Evolutionary conservation across 805 yeast genomes (phyloP).

Genomic region (Blastobotrys terrestris): DNA sequence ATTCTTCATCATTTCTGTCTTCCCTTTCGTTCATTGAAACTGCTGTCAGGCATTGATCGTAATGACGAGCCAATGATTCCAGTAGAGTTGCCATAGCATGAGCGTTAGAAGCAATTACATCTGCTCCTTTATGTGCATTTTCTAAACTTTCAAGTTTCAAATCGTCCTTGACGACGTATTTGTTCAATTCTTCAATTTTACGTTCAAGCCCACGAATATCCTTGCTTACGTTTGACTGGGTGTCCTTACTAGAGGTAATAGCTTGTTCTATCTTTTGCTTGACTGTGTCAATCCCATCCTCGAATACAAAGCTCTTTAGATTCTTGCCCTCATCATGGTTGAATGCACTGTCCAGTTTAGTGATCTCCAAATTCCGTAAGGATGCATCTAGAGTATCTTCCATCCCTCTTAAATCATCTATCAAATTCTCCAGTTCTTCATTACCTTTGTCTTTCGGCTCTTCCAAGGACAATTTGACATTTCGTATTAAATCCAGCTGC

Average conservation of each 20-base stretch:
- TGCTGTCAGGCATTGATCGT: constrained; percentile 66
- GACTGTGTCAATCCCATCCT: constrained; percentile 28
- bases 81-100: constrained; percentile 64
- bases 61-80: constrained; percentile 71
- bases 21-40: constrained; percentile 31
- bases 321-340: constrained; percentile 11
- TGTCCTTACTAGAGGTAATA: constrained; percentile 10
- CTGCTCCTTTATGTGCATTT: constrained; percentile 20
- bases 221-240: constrained; percentile 30
- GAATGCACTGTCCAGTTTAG: constrained; percentile 34
- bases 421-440: constrained; percentile 17
- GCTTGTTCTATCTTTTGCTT: neutral
- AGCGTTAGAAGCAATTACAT: constrained; percentile 38
- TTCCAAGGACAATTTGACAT: constrained; percentile 23
- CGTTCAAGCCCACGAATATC: constrained; percentile 8
- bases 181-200: constrained; percentile 11
- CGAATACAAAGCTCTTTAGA: constrained; percentile 47
- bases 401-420: constrained; percentile 22
- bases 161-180: constrained; percentile 9
- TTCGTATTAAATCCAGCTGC: constrained; percentile 41
- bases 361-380: constrained; percentile 31
- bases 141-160: constrained; percentile 22
- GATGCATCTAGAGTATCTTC: constrained; percentile 31
- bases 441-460: constrained; percentile 12
- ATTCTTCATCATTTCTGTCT: constrained; percentile 33